Evolutionary conservation across 2,329 filamentous ascomycete genomes (phyloP).

Genomic region (Fusarium pseudocircinatum): DNA sequence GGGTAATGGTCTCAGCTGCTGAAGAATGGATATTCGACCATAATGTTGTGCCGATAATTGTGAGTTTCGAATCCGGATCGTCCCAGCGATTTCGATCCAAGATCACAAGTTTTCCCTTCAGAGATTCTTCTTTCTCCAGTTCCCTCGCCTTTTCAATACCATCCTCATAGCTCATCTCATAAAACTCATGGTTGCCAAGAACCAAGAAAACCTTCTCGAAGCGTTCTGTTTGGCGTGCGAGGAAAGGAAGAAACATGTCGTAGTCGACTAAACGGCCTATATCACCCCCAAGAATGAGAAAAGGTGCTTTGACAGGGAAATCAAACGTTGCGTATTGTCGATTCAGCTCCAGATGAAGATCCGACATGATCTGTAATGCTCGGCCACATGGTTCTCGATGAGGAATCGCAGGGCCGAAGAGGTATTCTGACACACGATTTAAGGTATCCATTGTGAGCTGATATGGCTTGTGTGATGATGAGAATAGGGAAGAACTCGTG

Average conservation of each 20-base stretch:
- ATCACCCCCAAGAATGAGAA: conserved; percentile 60
- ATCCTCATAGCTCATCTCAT: conserved; percentile 52
- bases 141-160: conserved; percentile 50
- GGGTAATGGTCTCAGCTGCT: conserved; percentile 50
- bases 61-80: conserved; percentile 54
- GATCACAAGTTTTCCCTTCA: conserved; percentile 53
- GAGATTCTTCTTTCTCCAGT: conserved; percentile 50
- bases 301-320: conserved; percentile 53
- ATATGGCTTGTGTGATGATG: background rate
- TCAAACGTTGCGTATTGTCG: conserved; percentile 55
- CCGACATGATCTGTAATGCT: conserved; percentile 54
- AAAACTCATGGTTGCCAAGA: conserved; percentile 66
- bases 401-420: conserved; percentile 25
- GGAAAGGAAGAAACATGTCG: conserved; percentile 55
- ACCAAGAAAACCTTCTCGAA: conserved; percentile 59
- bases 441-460: conserved; percentile 24
- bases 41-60: conserved; percentile 66
- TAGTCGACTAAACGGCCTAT: conserved; percentile 61
- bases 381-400: conserved; percentile 32
- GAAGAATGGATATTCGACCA: conserved; percentile 61
- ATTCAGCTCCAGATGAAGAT: conserved; percentile 60
- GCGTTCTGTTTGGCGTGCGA: conserved; percentile 51
- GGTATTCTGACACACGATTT: conserved; percentile 32
- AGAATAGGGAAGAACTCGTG: background rate
- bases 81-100: conserved; percentile 54